Base-by-base conservation (phyloP, 78 protist species). In the Speleostelium caveatum region DNA sequence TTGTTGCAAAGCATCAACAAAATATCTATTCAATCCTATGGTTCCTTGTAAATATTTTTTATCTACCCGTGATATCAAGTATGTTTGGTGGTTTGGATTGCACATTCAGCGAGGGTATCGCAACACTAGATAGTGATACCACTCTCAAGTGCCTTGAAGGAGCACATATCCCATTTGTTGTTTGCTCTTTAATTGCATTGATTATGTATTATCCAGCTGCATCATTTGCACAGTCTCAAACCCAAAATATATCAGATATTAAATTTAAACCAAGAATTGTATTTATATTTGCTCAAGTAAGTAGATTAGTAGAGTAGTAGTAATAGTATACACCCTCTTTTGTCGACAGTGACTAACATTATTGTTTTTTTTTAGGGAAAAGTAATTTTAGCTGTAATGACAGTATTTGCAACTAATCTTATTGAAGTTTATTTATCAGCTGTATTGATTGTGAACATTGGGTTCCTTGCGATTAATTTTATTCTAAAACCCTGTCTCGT, bases 1-100 rank as follows among this genome's bases (percentile, higher is more conserved):
- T 67, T 41, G 42, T 83, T 3, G 17, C 91, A 10, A 69, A 60
- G 26, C 32, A 83, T 59, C 72, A 83, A 83, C 91, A 83, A 69
- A 83, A 69, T 3, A 56, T 56, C 32, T 83, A 83, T 35, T 69
- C 79, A 3, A 51, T 83, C 32, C 24, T 83, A 2, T 83, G 91
- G 91, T 83, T 83, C 33, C 67, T 83, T 19, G 91, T 83, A 4
- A 83, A 83, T 59, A 83, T 79, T 10, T 60, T 83, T 77, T 83
- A 83, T 83, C 21, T 83, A 41, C 91, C 91, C 28, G 91, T 83
- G 7, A 83, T 83, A 16, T 26, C 56, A 26, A 71, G 79, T 2
- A 83, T 83, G 91, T 83, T 83, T 83, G 91, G 79, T 45, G 91
- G 91, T 33, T 60, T 68, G 16, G 91, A 83, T 62, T 83, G 91